Conservation (phyloP, 2,329 filamentous ascomycete genomes). For the Clonostachys rhizophaga region DNA sequence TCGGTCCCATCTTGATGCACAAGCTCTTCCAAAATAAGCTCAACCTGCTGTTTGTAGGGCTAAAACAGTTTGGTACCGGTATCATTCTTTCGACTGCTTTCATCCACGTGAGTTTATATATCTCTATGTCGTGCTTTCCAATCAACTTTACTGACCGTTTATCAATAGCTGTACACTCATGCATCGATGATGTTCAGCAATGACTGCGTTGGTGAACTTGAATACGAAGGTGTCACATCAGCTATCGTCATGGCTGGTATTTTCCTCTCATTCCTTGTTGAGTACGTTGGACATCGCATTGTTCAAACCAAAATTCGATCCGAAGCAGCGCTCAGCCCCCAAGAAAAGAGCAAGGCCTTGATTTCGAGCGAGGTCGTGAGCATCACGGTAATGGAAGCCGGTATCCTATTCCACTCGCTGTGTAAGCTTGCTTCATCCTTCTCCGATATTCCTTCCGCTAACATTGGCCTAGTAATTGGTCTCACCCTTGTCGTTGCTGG, state of each 20-base stretch:
- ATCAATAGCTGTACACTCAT: slow-evolving; percentile 63
- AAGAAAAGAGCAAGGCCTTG: slow-evolving; percentile 14
- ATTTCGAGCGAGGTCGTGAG: slow-evolving; percentile 46
- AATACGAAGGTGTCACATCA: slow-evolving; percentile 65
- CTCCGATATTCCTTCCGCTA: background rate
- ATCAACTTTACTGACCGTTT: background rate
- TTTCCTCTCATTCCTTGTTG: slow-evolving; percentile 67
- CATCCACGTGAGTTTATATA: slow-evolving; percentile 49
- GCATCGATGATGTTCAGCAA: slow-evolving; percentile 69
- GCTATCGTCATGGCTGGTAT: slow-evolving; percentile 71
- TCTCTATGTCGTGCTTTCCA: background rate
- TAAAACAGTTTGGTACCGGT: slow-evolving; percentile 73
- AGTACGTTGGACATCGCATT: slow-evolving; percentile 60
- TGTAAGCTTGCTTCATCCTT: slow-evolving; percentile 31
- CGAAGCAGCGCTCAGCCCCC: slow-evolving; percentile 12
- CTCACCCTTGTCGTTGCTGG: slow-evolving; percentile 58
- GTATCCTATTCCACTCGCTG: slow-evolving; percentile 72
- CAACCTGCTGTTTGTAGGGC: slow-evolving; percentile 48
- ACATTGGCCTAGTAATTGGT: slow-evolving; percentile 47
- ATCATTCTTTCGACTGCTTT: slow-evolving; percentile 70
- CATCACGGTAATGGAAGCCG: slow-evolving; percentile 67
- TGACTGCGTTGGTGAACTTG: slow-evolving; percentile 59
- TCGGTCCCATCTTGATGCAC: slow-evolving; percentile 59
- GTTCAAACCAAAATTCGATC: slow-evolving; percentile 31
- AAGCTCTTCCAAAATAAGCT: slow-evolving; percentile 48